phyloP scores from a whole-genome alignment of 306 rosid species.

The Castanopsis chinensis region DNA sequence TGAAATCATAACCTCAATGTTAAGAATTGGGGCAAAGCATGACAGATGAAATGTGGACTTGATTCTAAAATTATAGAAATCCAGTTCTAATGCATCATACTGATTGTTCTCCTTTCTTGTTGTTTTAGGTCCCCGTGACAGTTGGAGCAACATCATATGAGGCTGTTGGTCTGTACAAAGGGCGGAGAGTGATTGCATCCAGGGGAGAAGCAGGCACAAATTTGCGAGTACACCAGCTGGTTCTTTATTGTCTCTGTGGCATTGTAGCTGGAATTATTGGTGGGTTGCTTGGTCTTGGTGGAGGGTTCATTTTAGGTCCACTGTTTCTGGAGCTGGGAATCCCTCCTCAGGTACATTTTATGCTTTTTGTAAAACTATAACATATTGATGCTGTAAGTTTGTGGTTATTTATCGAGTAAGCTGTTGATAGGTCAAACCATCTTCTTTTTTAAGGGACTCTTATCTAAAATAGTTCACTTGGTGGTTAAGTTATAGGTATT shows the following conservation, averaged over 20 bases:
- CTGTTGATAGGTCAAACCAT: background rate
- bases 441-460: background rate
- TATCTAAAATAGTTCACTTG: background rate
- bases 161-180: constrained; percentile 67
- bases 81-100: background rate
- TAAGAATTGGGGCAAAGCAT: background rate
- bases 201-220: constrained; percentile 46
- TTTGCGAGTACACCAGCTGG: constrained; percentile 49
- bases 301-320: constrained; percentile 95
- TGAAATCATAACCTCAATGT: too few species aligned
- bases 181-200: constrained; percentile 62
- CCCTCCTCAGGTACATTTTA: constrained; percentile 77
- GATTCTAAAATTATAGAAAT: background rate
- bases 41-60: background rate
- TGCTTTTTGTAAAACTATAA: background rate
- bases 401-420: too few species aligned
- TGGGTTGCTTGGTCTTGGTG: constrained; percentile 93
- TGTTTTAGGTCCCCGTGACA: constrained; percentile 68
- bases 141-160: constrained; percentile 66
- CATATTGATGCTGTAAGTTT: too few species aligned
- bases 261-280: constrained; percentile 81
- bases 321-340: constrained; percentile 86
- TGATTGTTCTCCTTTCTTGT: background rate
- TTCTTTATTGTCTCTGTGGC: constrained; percentile 56
- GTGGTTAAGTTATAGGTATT: background rate